Conservation (phyloP, 2,329 filamentous ascomycete species). For the Sphaerulina populicola region DNA sequence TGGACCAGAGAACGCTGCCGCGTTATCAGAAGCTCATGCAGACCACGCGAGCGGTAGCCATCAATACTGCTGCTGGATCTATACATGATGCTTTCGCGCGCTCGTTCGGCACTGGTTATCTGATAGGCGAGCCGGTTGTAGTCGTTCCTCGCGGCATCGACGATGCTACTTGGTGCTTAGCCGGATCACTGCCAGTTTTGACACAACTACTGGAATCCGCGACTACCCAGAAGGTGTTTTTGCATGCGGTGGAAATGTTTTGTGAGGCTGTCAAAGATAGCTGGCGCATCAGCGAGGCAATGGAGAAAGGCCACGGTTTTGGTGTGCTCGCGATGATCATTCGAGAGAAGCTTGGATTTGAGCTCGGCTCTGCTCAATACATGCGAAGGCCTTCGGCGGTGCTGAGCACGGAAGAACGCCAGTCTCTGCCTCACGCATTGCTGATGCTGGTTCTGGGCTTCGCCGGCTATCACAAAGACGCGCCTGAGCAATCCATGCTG, state of each 20-base stretch:
- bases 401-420: slow-evolving; percentile 39
- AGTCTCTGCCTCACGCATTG: slow-evolving; percentile 50
- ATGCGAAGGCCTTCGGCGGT: slow-evolving; percentile 19
- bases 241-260: slow-evolving; percentile 71
- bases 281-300: slow-evolving; percentile 96
- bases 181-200: slow-evolving; percentile 80
- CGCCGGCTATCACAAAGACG: slow-evolving; percentile 74
- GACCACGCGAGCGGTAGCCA: slow-evolving; percentile 66
- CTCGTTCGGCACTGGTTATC: slow-evolving; percentile 68
- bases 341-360: slow-evolving; percentile 65
- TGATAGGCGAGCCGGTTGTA: slow-evolving; percentile 76
- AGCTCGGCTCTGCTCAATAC: slow-evolving; percentile 24
- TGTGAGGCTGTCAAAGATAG: slow-evolving; percentile 80
- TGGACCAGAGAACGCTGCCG: slow-evolving; percentile 43
- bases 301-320: slow-evolving; percentile 94
- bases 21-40: slow-evolving; percentile 58
- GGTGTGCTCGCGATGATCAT: slow-evolving; percentile 76
- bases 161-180: slow-evolving; percentile 83
- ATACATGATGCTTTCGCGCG: slow-evolving; percentile 83
- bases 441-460: slow-evolving; percentile 74
- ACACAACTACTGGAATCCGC: slow-evolving; percentile 78
- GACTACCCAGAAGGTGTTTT: slow-evolving; percentile 58
- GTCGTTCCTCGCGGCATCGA: slow-evolving; percentile 76
- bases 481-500: slow-evolving; percentile 80
- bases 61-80: slow-evolving; percentile 80